A percentile compares a stretch with the other conserved stretches of the same genome.
These are phyloP conservation scores for Luffa aegyptiaca DNA, from an alignment of 306 rosid species.

Conservation along the genomic window DNA sequence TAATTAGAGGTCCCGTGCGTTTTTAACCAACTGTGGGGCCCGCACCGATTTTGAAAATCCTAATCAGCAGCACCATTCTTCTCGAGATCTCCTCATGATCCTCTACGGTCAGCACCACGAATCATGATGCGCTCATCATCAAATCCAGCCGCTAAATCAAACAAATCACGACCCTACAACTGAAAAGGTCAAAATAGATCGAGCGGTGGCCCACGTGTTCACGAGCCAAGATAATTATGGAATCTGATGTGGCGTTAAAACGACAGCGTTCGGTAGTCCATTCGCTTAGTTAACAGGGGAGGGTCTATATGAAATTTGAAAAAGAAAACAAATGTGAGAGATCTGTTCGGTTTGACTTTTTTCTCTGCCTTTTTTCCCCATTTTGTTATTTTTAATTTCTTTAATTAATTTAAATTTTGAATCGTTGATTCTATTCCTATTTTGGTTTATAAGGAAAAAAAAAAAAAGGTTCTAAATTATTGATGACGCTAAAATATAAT, in stretches of 20 bases:
- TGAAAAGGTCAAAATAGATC: not conserved
- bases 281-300: too few relatives aligned
- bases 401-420: too few relatives aligned
- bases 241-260: not conserved
- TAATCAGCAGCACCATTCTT: not conserved
- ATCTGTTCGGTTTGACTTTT: not conserved
- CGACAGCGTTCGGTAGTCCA: not conserved
- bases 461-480: too few relatives aligned
- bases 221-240: not conserved
- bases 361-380: too few relatives aligned
- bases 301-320: not conserved
- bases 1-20: conserved; percentile 1
- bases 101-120: not conserved
- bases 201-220: not conserved
- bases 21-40: not conserved
- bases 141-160: not conserved
- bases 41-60: not conserved
- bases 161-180: not conserved
- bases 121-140: not conserved
- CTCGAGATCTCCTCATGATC: conserved; percentile 8
- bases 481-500: too few relatives aligned
- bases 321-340: not conserved
- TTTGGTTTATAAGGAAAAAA: too few relatives aligned
- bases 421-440: too few relatives aligned
- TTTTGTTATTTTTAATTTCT: too few relatives aligned